Evolutionary conservation across 2,329 filamentous ascomycete species (phyloP).

Genomic region (Trichoderma breve): DNA sequence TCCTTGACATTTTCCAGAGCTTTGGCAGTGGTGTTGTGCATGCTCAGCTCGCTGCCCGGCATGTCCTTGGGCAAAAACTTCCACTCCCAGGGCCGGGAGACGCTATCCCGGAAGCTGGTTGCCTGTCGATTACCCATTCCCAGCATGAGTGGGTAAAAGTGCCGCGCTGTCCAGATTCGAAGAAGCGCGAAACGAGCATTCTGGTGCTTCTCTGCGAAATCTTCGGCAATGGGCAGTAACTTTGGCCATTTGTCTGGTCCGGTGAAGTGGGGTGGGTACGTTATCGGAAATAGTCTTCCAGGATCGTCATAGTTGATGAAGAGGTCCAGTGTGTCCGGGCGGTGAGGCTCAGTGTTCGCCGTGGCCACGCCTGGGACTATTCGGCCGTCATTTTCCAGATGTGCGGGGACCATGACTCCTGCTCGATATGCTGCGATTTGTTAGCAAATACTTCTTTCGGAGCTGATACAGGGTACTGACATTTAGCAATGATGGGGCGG

Average conservation of each 20-base stretch:
- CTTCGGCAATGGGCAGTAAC: conserved; percentile 23
- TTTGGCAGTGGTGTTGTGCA: conserved; percentile 18
- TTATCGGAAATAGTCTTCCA: conserved; percentile 20
- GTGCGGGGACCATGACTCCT: conserved; percentile 27
- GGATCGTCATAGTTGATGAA: conserved; percentile 32
- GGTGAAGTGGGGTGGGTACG: conserved; percentile 20
- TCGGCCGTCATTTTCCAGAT: conserved; percentile 24
- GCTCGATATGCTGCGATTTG: conserved; percentile 27
- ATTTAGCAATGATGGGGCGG: conserved; percentile 28
- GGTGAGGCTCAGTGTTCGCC: conserved; percentile 28
- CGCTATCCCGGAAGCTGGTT: conserved; percentile 29
- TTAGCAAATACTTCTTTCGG: conserved; percentile 23
- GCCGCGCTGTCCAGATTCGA: conserved; percentile 30
- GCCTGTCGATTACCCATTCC: conserved; percentile 23
- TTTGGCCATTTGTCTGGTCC: conserved; percentile 26
- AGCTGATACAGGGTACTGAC: too few species aligned
- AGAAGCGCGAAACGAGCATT: conserved; percentile 30
- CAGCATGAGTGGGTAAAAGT: conserved; percentile 33
- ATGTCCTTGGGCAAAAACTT: conserved; percentile 33
- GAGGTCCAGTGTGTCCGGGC: conserved; percentile 28
- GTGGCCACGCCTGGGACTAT: conserved; percentile 26
- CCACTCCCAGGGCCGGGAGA: conserved; percentile 29
- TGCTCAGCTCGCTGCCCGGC: conserved; percentile 28
- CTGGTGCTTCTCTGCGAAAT: conserved; percentile 19
- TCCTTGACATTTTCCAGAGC: conserved; percentile 23